These are phyloP conservation scores for Metschnikowia aberdeeniae DNA, from an alignment of 805 yeast species.

Conservation along the genomic window DNA sequence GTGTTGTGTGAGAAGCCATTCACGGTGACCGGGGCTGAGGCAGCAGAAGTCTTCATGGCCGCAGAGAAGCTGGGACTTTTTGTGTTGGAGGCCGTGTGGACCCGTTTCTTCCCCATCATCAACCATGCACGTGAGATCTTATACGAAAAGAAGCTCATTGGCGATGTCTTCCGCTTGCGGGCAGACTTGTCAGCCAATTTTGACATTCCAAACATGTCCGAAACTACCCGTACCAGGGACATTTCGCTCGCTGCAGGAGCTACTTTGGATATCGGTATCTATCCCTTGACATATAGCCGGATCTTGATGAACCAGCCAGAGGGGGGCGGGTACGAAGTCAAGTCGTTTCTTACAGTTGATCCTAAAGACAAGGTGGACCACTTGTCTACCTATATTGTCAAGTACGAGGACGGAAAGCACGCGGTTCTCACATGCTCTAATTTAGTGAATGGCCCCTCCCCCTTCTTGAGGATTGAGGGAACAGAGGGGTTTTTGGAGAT, in stretches of 20 bases:
- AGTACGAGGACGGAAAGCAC: conserved; percentile 38
- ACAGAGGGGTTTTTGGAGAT: conserved; percentile 30
- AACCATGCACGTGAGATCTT: conserved; percentile 32
- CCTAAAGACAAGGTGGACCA: conserved; percentile 40
- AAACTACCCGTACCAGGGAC: conserved; percentile 34
- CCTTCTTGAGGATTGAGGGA: conserved; percentile 33
- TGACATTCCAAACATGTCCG: conserved; percentile 28
- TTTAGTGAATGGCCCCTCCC: conserved; percentile 23
- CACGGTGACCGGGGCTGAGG: conserved; percentile 45
- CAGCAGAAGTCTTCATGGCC: conserved; percentile 35
- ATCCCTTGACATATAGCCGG: conserved; percentile 45
- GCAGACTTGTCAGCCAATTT: conserved; percentile 38
- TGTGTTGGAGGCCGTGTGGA: conserved; percentile 61
- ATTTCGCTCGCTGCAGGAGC: conserved; percentile 53
- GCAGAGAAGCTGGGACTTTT: conserved; percentile 44
- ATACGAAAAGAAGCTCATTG: conserved; percentile 40
- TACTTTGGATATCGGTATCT: conserved; percentile 52
- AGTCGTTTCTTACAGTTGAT: conserved; percentile 34
- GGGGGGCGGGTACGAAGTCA: conserved; percentile 20
- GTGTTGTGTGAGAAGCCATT: conserved; percentile 56
- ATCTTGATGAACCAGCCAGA: conserved; percentile 33
- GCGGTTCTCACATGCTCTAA: conserved; percentile 35
- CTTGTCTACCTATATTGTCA: conserved; percentile 33
- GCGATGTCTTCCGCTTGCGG: conserved; percentile 42
- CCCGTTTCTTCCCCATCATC: conserved; percentile 49